Evolutionary conservation across 306 rosid species (phyloP).

Genomic region (Benincasa hispida): DNA sequence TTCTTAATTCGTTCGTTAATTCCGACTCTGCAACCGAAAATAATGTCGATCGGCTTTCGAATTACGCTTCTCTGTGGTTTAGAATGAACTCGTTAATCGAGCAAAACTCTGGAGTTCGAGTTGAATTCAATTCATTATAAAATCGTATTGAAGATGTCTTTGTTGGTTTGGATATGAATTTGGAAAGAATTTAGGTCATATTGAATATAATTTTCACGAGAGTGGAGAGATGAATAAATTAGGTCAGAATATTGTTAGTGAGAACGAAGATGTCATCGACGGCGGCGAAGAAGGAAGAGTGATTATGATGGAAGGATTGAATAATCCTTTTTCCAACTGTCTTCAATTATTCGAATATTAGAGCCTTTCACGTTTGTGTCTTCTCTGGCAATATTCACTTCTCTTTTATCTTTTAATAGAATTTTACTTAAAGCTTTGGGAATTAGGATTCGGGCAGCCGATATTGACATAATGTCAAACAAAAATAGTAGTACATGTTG

Average conservation of each 20-base stretch:
- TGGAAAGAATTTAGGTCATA: background rate
- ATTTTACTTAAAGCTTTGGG: no score
- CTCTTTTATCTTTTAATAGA: background rate
- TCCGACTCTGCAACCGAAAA: background rate
- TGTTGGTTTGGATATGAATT: no score
- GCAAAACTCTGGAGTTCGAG: background rate
- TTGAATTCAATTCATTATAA: background rate
- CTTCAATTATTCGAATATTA: background rate
- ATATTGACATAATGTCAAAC: no score
- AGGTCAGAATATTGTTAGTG: background rate
- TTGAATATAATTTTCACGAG: background rate
- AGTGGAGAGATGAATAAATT: background rate
- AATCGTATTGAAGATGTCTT: background rate
- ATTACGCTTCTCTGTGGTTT: background rate
- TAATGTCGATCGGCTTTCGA: background rate
- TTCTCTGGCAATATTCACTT: background rate
- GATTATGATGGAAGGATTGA: background rate
- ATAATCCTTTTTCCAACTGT: background rate
- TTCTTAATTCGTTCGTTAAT: background rate
- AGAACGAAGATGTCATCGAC: background rate
- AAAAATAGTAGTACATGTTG: no score
- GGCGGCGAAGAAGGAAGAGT: background rate
- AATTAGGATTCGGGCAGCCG: no score
- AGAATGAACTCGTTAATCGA: background rate
- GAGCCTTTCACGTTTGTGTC: slow-evolving; percentile 3